Conservation (phyloP, 495 filamentous ascomycete genomes). For the Barbatosphaeria neglecta region DNA sequence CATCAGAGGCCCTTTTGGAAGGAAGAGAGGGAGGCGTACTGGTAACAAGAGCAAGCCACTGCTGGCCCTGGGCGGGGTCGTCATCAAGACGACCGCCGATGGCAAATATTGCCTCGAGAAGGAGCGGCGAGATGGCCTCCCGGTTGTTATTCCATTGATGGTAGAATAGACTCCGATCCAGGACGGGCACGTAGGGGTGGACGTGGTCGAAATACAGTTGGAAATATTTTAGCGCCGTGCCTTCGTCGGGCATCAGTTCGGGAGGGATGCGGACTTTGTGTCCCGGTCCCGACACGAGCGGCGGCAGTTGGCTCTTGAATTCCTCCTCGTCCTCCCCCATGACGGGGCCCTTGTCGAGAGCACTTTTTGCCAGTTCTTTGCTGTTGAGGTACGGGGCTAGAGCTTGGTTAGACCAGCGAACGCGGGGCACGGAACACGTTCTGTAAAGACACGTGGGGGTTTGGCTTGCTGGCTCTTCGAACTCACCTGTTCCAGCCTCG, state of each 20-base stretch:
- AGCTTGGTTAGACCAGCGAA: constrained; percentile 4
- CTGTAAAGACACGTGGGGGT: no score
- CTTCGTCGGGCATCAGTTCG: constrained; percentile 85
- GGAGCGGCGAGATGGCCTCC: constrained; percentile 76
- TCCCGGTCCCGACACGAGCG: constrained; percentile 53
- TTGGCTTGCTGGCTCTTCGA: no score
- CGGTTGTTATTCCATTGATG: constrained; percentile 85
- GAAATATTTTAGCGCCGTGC: constrained; percentile 75
- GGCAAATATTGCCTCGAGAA: constrained; percentile 93
- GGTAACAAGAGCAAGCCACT: constrained; percentile 88
- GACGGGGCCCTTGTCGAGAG: constrained; percentile 55
- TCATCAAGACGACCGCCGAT: constrained; percentile 76
- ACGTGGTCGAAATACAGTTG: constrained; percentile 86
- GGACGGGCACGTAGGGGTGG: constrained; percentile 91
- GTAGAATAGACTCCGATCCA: constrained; percentile 76
- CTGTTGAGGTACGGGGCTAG: constrained; percentile 77
- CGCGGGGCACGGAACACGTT: neutral
- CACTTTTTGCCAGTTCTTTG: constrained; percentile 40
- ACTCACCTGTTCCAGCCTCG: constrained; percentile 75
- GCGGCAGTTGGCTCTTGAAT: constrained; percentile 49
- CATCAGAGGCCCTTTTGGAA: no score
- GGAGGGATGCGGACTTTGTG: constrained; percentile 78
- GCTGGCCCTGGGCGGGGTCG: constrained; percentile 71
- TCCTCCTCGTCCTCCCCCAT: constrained; percentile 70
- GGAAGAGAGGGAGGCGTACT: constrained; percentile 43